Percentiles rank a stretch among this genome's conserved stretches.
Evolutionary conservation across 179 eudicot species (phyloP).

Genomic region (Dionaea muscipula): DNA sequence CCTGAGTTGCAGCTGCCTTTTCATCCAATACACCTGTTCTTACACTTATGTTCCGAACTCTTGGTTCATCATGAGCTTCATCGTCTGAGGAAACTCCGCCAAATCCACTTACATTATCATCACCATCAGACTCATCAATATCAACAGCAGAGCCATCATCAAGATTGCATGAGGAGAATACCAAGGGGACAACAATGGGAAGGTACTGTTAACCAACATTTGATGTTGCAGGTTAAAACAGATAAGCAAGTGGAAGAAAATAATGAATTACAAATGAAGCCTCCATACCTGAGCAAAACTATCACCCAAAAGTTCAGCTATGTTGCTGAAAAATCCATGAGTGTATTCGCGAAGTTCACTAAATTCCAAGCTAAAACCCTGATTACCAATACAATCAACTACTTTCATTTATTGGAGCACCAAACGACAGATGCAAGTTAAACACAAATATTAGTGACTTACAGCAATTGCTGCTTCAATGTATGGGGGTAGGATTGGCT

Average conservation of each 20-base stretch:
- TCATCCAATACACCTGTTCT: constrained; percentile 97
- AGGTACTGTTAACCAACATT: constrained; percentile 54
- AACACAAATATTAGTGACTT: constrained; percentile 9
- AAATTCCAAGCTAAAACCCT: constrained; percentile 84
- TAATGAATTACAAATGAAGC: not conserved
- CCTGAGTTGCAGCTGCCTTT: constrained; percentile 98
- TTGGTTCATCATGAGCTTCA: constrained; percentile 92
- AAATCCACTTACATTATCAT: constrained; percentile 65
- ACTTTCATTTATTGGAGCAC: not conserved
- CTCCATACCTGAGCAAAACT: constrained; percentile 65
- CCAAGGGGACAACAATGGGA: constrained; percentile 87
- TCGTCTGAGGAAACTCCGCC: constrained; percentile 97
- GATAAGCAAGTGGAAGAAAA: not conserved
- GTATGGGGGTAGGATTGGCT: constrained; percentile 77
- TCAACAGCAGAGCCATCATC: constrained; percentile 93
- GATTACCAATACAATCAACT: constrained; percentile 7
- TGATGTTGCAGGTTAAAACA: constrained; percentile 5
- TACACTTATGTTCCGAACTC: constrained; percentile 84
- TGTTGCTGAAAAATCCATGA: constrained; percentile 96
- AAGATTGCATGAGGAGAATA: constrained; percentile 84
- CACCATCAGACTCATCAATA: constrained; percentile 83
- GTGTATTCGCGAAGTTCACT: constrained; percentile 96
- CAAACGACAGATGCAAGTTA: not conserved
- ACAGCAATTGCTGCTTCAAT: constrained; percentile 97
- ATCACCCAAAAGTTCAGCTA: constrained; percentile 81